Conservation (phyloP, 805 yeast species). For the Candida piceae region DNA sequence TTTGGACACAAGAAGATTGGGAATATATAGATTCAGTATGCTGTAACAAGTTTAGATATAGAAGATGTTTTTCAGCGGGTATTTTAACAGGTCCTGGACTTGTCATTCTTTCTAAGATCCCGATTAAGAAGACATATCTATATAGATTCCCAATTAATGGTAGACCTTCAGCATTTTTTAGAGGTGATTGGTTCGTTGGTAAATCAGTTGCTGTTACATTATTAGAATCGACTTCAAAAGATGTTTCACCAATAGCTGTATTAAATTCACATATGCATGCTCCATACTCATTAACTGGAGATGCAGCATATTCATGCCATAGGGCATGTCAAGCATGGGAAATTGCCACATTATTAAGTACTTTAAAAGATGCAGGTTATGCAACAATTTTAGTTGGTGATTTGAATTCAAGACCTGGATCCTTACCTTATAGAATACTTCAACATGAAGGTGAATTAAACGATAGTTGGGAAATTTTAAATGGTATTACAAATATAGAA, state of each 20-base stretch:
- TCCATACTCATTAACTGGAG: constrained; percentile 79
- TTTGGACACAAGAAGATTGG: constrained; percentile 90
- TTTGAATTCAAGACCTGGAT: constrained; percentile 82
- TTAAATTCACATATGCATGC: constrained; percentile 97
- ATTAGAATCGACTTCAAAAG: constrained; percentile 45
- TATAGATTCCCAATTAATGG: constrained; percentile 91
- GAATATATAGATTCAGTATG: constrained; percentile 49
- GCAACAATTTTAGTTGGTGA: constrained; percentile 91
- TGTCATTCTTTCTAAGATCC: constrained; percentile 76
- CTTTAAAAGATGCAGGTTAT: constrained; percentile 68
- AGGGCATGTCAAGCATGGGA: constrained; percentile 97
- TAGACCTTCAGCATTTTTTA: constrained; percentile 82
- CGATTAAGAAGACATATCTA: constrained; percentile 73
- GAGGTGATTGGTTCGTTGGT: constrained; percentile 98
- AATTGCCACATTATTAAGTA: constrained; percentile 58
- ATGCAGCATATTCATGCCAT: constrained; percentile 85
- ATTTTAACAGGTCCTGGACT: constrained; percentile 91
- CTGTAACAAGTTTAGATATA: constrained; percentile 47
- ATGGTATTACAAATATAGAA: constrained; percentile 43
- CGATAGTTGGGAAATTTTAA: constrained; percentile 78
- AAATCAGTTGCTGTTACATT: constrained; percentile 77
- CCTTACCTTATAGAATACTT: constrained; percentile 72
- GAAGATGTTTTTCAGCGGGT: constrained; percentile 74
- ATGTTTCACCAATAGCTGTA: constrained; percentile 60
- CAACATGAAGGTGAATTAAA: constrained; percentile 61